Percentiles rank a stretch among this genome's conserved stretches.
Conservation (phyloP, 163 green algal species). For the Scenedesmus sp. region DNA sequence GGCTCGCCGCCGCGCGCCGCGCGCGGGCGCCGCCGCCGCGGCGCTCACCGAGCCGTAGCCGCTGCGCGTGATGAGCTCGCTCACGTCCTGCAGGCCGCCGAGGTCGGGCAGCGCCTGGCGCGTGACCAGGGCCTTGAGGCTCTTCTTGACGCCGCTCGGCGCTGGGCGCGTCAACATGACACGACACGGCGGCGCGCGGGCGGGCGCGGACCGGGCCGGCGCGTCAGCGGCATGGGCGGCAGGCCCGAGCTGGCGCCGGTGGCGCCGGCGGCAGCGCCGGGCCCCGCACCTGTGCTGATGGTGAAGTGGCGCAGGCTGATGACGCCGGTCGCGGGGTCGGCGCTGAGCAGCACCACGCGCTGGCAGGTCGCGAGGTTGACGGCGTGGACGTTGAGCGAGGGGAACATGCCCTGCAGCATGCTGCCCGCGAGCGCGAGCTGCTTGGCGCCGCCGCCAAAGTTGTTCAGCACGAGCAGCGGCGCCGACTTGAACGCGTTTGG, state of each 20-base stretch:
- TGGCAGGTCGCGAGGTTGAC: slow-evolving; percentile 78
- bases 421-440: slow-evolving; percentile 72
- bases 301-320: slow-evolving; percentile 62
- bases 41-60: slow-evolving; percentile 85
- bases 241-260: no score
- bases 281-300: slow-evolving; percentile 55
- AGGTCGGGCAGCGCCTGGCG: slow-evolving; percentile 79
- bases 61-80: slow-evolving; percentile 86
- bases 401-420: slow-evolving; percentile 97
- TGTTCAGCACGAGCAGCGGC: slow-evolving; percentile 97
- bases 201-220: no score
- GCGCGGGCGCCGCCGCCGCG: neutral
- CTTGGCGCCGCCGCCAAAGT: slow-evolving; percentile 76
- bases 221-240: no score
- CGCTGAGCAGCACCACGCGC: slow-evolving; percentile 87
- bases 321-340: slow-evolving; percentile 64
- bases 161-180: slow-evolving; percentile 77
- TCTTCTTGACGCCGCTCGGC: slow-evolving; percentile 84
- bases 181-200: slow-evolving; percentile 79
- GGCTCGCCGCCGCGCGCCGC: slow-evolving; percentile 7
- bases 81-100: slow-evolving; percentile 80
- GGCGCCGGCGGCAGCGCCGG: no score
- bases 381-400: slow-evolving; percentile 91
- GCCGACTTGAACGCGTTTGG: slow-evolving; percentile 67
- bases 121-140: slow-evolving; percentile 68